Conservation (phyloP, 768 basidiomycete genomes). For the Chalciporus piperatus region DNA sequence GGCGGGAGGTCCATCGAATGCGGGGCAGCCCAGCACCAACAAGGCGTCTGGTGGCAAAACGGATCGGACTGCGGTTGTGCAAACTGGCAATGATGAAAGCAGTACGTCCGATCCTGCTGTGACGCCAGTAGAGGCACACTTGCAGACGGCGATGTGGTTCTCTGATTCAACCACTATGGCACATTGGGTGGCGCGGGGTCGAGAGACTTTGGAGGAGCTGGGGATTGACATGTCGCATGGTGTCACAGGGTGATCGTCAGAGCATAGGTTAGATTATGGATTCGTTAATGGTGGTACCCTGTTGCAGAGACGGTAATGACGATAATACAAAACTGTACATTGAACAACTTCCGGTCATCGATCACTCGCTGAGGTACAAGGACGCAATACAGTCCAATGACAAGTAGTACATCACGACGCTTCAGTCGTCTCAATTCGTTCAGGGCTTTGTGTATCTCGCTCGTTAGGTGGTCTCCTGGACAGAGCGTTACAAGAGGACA, state of each 20-base stretch:
- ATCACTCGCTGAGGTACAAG: too few species aligned
- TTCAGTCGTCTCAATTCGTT: too few species aligned
- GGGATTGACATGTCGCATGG: constrained; percentile 49
- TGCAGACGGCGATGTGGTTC: constrained; percentile 47
- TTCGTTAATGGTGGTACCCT: too few species aligned
- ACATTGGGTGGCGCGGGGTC: constrained; percentile 55
- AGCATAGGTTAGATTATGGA: too few species aligned
- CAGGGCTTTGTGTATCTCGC: too few species aligned
- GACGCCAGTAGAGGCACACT: constrained; percentile 3
- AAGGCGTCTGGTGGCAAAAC: background rate
- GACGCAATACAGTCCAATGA: too few species aligned
- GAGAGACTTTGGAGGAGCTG: constrained; percentile 45
- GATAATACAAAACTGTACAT: too few species aligned
- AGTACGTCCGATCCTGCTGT: constrained; percentile 7
- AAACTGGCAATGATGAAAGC: constrained; percentile 15
- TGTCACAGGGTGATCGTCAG: constrained; percentile 21
- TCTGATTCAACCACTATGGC: constrained; percentile 38
- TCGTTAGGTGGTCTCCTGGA: too few species aligned
- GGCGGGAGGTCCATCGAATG: background rate
- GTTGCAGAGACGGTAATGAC: too few species aligned
- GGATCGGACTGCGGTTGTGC: background rate
- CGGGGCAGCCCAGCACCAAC: background rate
- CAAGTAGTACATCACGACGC: too few species aligned
- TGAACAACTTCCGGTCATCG: too few species aligned
- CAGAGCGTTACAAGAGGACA: too few species aligned